Base-by-base conservation (phyloP, 306 rosid species). In the Crotalaria pallida region DNA sequence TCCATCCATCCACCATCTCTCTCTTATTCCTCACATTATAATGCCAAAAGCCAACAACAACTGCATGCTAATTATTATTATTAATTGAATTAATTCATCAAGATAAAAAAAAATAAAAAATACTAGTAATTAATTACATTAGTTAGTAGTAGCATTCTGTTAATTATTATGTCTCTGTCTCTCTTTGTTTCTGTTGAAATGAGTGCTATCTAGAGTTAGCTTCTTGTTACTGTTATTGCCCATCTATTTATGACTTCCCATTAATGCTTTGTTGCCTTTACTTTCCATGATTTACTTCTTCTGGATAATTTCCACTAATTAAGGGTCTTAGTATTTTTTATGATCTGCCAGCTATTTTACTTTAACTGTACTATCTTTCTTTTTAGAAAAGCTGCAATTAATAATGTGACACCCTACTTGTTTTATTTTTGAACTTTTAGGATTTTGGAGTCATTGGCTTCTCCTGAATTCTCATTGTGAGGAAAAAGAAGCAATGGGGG, bases 401-500 rank as follows among this genome's bases (percentile, higher is more conserved):
- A 57, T 44, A 52, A 36, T 29, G 27, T 45, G 58, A 71, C 33
- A 8, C n/a, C 67, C n/a, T 65, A 44, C 60, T 66, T 65, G 43
- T 45, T 68, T n/a, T n/a, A n/a, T n/a, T n/a, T n/a, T 69, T 57
- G 45, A 0, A 31, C 67, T 36, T 63, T 68, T 75, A 57, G 73
- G 77, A 69, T 38, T 48, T 75, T 70, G 57, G 19, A 48, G 50
- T 58, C 38, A 71, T 75, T 71, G 65, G 15, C 73, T 67, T 33
- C n/a, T 65, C 38, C 74, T 69, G 81, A 80, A 16, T 69, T 45
- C 76, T 69, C 79, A 81, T 62, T 58, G 67, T 51, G 38, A 45
- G 77, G 61, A 65, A 65, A 77, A 65, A 70, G 84, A 70, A 74
- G 10, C 74, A 76, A 92, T 92, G 97, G 96, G 96, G 72, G 83